Evolutionary conservation across 768 basidiomycete genomes (phyloP).

Genomic region (Postia placenta): DNA sequence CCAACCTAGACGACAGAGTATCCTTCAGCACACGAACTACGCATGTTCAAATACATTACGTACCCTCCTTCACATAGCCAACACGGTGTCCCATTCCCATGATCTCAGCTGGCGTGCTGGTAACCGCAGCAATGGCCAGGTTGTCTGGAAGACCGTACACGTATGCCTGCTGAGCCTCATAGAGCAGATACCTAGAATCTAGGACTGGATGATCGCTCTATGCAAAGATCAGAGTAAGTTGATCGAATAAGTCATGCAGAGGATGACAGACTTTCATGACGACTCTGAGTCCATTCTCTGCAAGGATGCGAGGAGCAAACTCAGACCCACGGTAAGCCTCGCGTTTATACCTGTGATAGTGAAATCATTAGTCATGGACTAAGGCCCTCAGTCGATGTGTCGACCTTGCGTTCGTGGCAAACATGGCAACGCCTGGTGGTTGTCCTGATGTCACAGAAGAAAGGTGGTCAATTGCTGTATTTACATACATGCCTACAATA

Average conservation of each 20-base stretch:
- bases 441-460: conserved; percentile 33
- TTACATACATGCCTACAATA: too few species aligned
- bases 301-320: conserved; percentile 55
- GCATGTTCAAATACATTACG: conserved; percentile 1
- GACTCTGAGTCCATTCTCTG: conserved; percentile 49
- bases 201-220: conserved; percentile 44
- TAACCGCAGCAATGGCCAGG: conserved; percentile 63
- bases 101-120: conserved; percentile 61
- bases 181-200: conserved; percentile 47
- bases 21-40: too few species aligned
- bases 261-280: conserved; percentile 46
- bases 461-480: not conserved
- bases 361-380: not conserved
- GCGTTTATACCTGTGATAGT: conserved; percentile 37
- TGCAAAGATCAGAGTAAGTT: not conserved
- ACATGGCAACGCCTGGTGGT: conserved; percentile 72
- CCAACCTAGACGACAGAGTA: not conserved
- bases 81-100: conserved; percentile 40
- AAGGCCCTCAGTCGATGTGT: not conserved
- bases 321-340: conserved; percentile 62
- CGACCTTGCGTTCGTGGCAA: conserved; percentile 64
- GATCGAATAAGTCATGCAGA: not conserved
- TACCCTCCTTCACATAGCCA: conserved; percentile 58
- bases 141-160: conserved; percentile 60
- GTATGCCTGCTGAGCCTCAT: conserved; percentile 57